Conservation (phyloP, 169 alveolate species). For the Eimeria nieschulzi region DNA sequence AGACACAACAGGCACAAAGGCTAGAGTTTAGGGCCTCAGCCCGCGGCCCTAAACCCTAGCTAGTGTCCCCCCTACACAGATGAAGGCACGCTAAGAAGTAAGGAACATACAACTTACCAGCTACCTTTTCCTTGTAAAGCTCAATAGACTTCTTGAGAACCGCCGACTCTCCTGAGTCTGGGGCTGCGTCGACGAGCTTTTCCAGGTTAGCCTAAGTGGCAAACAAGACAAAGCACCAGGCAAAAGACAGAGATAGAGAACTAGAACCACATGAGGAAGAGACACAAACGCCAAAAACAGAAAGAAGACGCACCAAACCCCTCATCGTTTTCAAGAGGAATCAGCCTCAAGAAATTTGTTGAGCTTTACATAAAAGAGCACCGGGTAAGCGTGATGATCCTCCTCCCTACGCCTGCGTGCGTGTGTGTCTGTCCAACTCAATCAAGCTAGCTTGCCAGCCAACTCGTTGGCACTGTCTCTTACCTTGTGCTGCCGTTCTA, state of each 20-base stretch:
- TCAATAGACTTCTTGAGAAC: conserved; percentile 3
- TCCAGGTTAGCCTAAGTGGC: not conserved
- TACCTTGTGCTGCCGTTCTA: conserved; percentile 12
- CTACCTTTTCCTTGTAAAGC: conserved; percentile 9
- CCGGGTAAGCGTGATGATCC: no score
- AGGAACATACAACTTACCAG: not conserved
- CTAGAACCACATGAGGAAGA: no score
- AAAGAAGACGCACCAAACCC: no score
- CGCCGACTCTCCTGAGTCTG: conserved; percentile 2
- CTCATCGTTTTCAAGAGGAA: no score
- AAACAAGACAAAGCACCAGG: no score
- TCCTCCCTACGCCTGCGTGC: no score
- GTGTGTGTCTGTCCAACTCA: not conserved
- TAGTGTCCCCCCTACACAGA: no score
- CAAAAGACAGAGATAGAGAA: no score
- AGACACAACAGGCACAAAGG: not conserved
- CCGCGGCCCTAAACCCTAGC: not conserved
- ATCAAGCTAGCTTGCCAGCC: not conserved
- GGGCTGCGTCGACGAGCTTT: not conserved
- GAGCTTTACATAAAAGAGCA: no score
- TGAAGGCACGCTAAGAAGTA: no score
- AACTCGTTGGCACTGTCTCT: not conserved
- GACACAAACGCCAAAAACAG: no score
- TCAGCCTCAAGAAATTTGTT: no score
- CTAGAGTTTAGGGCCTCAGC: not conserved